Evolutionary conservation across 1,139 yeast species (phyloP), one percentile per base, ranked within the genome.

Genomic region (Kurtzmaniella quercitrusa): DNA sequence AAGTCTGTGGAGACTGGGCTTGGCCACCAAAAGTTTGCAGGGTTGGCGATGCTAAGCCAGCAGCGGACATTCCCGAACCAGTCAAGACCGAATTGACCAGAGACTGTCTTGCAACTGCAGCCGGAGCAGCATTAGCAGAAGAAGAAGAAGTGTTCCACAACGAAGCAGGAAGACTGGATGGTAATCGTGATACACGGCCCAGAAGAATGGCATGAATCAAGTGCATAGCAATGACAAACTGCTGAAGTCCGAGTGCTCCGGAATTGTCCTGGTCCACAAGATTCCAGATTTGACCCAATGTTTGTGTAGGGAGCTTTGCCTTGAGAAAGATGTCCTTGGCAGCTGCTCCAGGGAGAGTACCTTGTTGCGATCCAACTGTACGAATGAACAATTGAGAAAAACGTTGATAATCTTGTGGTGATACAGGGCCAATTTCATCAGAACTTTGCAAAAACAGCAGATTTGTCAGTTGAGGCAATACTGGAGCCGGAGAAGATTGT

Each of bases 191-290:
- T 50, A 87, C 67, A 5, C 78, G 55, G n/a, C 89, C 86, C 56
- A 81, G 78, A 57, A 88, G 69, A 38, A 84, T 68, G 42, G 89
- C 83, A 61, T 91, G 97, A 48, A 94, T 88, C 57, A 94, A 74
- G 64, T 88, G 95, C 98, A 94, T 93, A 7, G 98, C 98, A 53
- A 93, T 78, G 33, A 88, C 79, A 56, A 94, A 93, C 53, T 88
- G 91, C 18, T 82, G 74, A 55, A 81, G 77, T 46, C 78, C 75
- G 54, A 93, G 76, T 42, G 76, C 72, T 5, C 98, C 98, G 2
- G 77, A 63, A 51, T 82, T 82, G 44, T 79, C 77, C 46, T 81
- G 78, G 60, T 94, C 98, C 26, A 87, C 93, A 49, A 93, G 71
- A 45, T 78, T 76, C 98, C 98, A 93, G 45, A 93, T 83, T 56